Base-by-base conservation (phyloP, 2,329 filamentous ascomycete species). In the Xylaria sp. region DNA sequence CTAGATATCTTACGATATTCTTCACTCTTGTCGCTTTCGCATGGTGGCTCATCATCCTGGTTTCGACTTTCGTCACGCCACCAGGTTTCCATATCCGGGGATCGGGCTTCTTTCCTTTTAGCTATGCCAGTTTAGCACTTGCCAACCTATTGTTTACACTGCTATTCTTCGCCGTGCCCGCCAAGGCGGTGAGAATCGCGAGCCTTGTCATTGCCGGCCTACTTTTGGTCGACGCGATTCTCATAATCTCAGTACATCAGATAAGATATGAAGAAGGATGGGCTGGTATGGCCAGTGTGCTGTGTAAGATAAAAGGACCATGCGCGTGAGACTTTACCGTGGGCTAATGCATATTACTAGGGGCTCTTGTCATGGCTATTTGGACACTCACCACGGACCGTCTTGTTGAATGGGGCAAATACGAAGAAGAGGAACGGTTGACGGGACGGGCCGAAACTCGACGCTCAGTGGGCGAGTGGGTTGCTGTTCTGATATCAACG, bases 31-130 rank as follows among this genome's bases (percentile, higher is more conserved):
- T 94, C 73, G 92, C 90, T 64, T 93, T 97, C 75, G 75, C 93
- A n/a, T 98, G 95, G 95, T 98, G 96, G 95, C 86, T 93, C 10
- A 80, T 97, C 62, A 84, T 97, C 39, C 85, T 99, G n/a, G 89
- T 97, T 18, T 93, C 93, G 63, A 89, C 91, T 72, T 99, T 99
- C 81, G 90, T 97, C 73, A 97, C 93, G 61, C 94, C 94, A 15
- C 95, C 95, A 0, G 90, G 91, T 55, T 90, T 98, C 78, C 89
- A 96, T 78, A 92, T 90, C 10, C 89, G 93, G 60, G 96, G 96
- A 5, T 96, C 94, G n/a, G 93, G 93, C 45, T 99, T 97, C 86
- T 93, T 93, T 78, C 88, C 93, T 66, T 97, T 97, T 77, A 88
- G 90, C 70, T 98, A 92, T 80, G 90, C 93, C 5, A 93, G 90